These are phyloP conservation scores for Phragmites australis DNA, from an alignment of 176 grass and related monocot genomes.

Conservation along the genomic window DNA sequence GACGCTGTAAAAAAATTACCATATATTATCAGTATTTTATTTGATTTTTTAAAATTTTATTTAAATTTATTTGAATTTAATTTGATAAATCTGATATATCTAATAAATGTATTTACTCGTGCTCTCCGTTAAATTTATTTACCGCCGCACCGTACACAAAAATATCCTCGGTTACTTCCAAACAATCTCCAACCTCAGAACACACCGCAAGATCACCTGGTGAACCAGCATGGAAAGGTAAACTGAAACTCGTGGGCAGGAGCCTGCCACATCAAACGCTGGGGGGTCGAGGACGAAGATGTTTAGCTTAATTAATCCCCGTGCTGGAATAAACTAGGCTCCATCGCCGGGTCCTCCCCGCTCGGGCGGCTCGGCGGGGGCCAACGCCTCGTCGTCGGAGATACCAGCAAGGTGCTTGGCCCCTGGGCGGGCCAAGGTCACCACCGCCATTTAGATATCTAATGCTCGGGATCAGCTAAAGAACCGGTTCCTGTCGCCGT, in stretches of 20 bases:
- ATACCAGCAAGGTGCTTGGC: neutral
- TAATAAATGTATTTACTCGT: too few species aligned
- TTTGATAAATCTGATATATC: too few species aligned
- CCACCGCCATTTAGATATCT: slow-evolving; percentile 19
- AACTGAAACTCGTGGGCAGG: neutral
- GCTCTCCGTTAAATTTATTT: too few species aligned
- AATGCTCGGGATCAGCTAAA: slow-evolving; percentile 16
- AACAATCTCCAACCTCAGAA: neutral
- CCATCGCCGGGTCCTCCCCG: slow-evolving; percentile 20
- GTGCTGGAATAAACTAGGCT: neutral
- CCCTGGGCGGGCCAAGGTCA: neutral
- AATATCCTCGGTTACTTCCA: neutral
- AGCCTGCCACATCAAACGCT: neutral
- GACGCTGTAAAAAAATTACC: too few species aligned
- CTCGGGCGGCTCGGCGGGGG: slow-evolving; percentile 30
- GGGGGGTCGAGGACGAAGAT: neutral
- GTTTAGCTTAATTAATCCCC: neutral
- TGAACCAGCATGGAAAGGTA: neutral
- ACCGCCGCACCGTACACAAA: neutral
- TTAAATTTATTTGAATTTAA: too few species aligned
- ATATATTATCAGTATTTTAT: too few species aligned
- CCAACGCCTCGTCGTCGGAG: neutral
- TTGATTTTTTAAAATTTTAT: too few species aligned
- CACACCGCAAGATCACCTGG: neutral
- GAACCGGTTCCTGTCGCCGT: slow-evolving; percentile 12